Evolutionary conservation across 805 yeast genomes (phyloP).

Genomic region (Brettanomyces sp.): DNA sequence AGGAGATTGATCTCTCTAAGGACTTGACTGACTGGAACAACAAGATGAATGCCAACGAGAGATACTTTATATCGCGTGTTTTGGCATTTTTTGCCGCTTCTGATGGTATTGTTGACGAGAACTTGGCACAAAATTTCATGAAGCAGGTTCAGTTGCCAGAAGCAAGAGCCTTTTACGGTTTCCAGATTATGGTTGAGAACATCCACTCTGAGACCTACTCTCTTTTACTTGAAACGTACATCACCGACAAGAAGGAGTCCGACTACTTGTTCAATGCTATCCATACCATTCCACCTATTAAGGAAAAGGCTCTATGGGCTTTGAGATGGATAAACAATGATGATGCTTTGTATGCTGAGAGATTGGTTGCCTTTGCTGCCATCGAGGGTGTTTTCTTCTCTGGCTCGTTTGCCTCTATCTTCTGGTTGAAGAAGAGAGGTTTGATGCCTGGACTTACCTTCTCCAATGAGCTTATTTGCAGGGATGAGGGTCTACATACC

Average conservation of each 20-base stretch:
- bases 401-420: conserved; percentile 96
- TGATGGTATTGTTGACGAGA: conserved; percentile 97
- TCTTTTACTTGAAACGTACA: conserved; percentile 84
- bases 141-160: conserved; percentile 97
- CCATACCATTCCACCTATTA: conserved; percentile 92
- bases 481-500: conserved; percentile 98
- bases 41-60: conserved; percentile 80
- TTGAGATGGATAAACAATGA: conserved; percentile 90
- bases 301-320: conserved; percentile 98
- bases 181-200: conserved; percentile 99
- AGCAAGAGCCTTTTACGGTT: conserved; percentile 97
- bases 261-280: conserved; percentile 89
- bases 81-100: conserved; percentile 98
- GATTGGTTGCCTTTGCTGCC: conserved; percentile 96
- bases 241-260: conserved; percentile 92
- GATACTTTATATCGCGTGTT: conserved; percentile 85
- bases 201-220: conserved; percentile 98
- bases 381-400: conserved; percentile 98
- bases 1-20: conserved; percentile 92
- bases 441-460: conserved; percentile 98
- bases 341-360: conserved; percentile 85
- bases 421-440: conserved; percentile 99
- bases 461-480: conserved; percentile 93
- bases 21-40: conserved; percentile 91
- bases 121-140: conserved; percentile 92